Base-by-base conservation (phyloP, 2,329 filamentous ascomycete species). In the Cladophialophora yegresii region DNA sequence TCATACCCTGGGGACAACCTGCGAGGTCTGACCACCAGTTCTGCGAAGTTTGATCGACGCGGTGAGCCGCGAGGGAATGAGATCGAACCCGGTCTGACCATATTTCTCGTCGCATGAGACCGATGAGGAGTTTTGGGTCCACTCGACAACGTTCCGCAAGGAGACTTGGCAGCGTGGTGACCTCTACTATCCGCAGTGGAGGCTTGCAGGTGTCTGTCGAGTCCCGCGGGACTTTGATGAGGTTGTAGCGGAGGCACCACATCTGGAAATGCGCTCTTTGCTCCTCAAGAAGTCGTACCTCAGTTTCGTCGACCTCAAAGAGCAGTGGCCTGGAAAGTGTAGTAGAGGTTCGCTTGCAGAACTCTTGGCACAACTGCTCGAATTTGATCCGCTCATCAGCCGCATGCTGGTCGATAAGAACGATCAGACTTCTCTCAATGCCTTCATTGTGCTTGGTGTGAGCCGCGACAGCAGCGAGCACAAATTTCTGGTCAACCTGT, bases 361-460 rank as follows among this genome's bases (percentile, higher is more conserved):
- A 77, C 2, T 85, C 81, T 26, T 73, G 67, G 74, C 96, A 86
- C 0, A 99, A 81, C 0, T 76, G 74, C 73, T 99, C 95, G 0
- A 98, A 84, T 1, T 88, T 87, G 67, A 90, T 87, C 53, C 95
- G 85, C 78, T 99, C 95, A 74, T 97, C 93, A 2, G 93, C 95
- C 0, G 95, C 95, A 74, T 99, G 95, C 73, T 99, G 95, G 72
- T 99, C 95, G 5, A 97, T 83, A 45, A 97, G 80, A 0, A 96
- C 82, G 4, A 98, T 78, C 1, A 87, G 70, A 20, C 16, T 51
- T 4, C 58, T 45, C 65, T 22, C 5, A 12, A 1, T 4, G 12
- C 40, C 49, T 40, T 40, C 47, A 22, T 28, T 43, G 26, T 47
- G 16, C 45, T 64, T 28, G 40, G 50, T 66, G n/a, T 51, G 10